Percentiles rank a stretch among this genome's conserved stretches.
Conservation (phyloP, 768 basidiomycete species). For the Phlebiopsis gigantea region DNA sequence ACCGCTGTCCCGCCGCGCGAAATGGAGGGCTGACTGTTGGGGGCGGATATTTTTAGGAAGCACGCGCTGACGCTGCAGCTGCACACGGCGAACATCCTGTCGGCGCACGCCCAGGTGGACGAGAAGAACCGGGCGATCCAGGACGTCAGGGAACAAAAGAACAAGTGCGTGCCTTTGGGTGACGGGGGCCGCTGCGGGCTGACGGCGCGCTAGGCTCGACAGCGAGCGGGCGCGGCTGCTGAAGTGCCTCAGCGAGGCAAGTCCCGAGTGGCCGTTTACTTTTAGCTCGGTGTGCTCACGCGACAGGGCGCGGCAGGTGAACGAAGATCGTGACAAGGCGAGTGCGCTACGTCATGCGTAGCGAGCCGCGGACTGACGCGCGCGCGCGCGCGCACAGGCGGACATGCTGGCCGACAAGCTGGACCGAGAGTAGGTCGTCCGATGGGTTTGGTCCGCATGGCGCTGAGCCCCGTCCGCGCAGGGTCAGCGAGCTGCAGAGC, state of each 20-base stretch:
- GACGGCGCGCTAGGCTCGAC: constrained; percentile 47
- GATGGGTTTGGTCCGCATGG: neutral
- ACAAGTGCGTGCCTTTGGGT: constrained; percentile 49
- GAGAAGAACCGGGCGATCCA: constrained; percentile 75
- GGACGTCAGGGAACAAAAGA: constrained; percentile 79
- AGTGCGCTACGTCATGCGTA: constrained; percentile 6
- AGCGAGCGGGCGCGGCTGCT: constrained; percentile 69
- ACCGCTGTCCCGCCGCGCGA: constrained; percentile 13
- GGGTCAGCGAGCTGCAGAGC: constrained; percentile 59
- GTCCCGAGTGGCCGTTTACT: constrained; percentile 26
- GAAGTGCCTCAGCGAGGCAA: constrained; percentile 59
- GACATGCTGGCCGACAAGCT: constrained; percentile 66
- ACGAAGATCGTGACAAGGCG: constrained; percentile 77
- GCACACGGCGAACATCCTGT: constrained; percentile 83
- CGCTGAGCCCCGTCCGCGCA: constrained; percentile 24
- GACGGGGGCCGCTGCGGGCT: neutral
- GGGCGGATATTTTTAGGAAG: constrained; percentile 44
- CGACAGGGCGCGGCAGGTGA: constrained; percentile 43
- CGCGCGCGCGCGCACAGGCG: constrained; percentile 34
- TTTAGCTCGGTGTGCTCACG: constrained; percentile 4
- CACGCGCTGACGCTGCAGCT: constrained; percentile 80
- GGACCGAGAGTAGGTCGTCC: constrained; percentile 54
- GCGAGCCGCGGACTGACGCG: neutral
- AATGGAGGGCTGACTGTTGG: neutral
- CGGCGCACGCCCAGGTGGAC: constrained; percentile 75